Base-by-base conservation (phyloP, 257 asterid species). In the Jacaranda copaia region DNA sequence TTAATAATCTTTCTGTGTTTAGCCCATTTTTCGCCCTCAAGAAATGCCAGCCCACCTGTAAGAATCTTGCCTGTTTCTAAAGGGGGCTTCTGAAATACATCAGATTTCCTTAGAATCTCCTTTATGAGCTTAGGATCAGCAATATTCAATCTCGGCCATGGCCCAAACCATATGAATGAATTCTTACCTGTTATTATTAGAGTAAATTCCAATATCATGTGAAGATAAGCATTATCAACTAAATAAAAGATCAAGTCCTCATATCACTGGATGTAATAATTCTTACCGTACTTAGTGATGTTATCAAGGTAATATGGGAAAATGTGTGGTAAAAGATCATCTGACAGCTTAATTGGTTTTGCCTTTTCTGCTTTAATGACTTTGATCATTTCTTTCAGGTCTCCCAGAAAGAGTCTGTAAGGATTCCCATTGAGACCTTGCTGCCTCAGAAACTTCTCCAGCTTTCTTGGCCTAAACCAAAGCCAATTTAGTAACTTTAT, bases 391-490 rank as follows among this genome's bases (percentile, higher is more conserved):
- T 86, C 84, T 42, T 70, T 74, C 15, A 77, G n/a, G 64, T 86
- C 88, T 18, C 85, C 83, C 2, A 77, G 3, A 5, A 79, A 36
- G 0, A 71, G 35, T 35, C 64, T 79, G 78, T 80, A 82, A 6
- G 77, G 66, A 36, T 74, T 82, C 13, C 85, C 84, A 2, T 19
- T 38, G 6, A 82, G 75, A 7, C 88, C 86, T 74, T 82, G 78
- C 12, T 79, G 40, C 59, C 78, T 73, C 1, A 85, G 74, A 14
- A 63, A 6, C 8, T 77, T 77, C 48, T 83, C 87, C 19, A 80
- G 76, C 73, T 69, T 77, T 32, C 55, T 80, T 2, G 84, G 87
- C 61, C 70, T 59, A 16, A 85, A 74, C 87, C 89, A 74, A 4
- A 16, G 10, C 80, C 80, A 64, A 5, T 79, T 70, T 4, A 79